Percentiles rank a stretch among this genome's conserved stretches.
These are phyloP conservation scores for Xylariaceae sp. DNA, from an alignment of 2,329 filamentous ascomycete species.

Conservation along the genomic window DNA sequence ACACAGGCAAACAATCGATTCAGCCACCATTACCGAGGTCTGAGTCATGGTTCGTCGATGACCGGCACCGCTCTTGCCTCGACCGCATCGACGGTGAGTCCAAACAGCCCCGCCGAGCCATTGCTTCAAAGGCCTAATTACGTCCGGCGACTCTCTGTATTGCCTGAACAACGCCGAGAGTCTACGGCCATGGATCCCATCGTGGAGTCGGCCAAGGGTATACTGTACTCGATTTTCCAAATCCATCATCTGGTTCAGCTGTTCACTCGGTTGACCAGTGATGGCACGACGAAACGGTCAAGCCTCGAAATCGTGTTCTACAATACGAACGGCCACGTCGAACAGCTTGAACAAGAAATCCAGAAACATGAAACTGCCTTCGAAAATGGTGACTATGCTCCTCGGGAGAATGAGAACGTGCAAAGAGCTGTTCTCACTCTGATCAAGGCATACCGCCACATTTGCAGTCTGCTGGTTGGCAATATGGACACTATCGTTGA, in stretches of 20 bases:
- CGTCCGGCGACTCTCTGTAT: slow-evolving; percentile 60
- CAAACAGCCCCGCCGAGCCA: slow-evolving; percentile 59
- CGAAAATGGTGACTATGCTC: slow-evolving; percentile 47
- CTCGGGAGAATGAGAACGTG: slow-evolving; percentile 61
- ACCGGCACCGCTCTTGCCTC: slow-evolving; percentile 42
- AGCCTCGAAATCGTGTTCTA: slow-evolving; percentile 67
- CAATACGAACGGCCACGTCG: slow-evolving; percentile 64
- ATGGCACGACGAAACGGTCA: slow-evolving; percentile 59
- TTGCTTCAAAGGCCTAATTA: slow-evolving; percentile 59
- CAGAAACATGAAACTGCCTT: slow-evolving; percentile 56
- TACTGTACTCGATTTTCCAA: slow-evolving; percentile 65
- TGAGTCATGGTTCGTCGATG: slow-evolving; percentile 69
- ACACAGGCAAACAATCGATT: slow-evolving; percentile 61
- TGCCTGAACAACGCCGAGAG: slow-evolving; percentile 62
- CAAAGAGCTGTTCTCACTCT: slow-evolving; percentile 62
- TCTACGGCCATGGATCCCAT: slow-evolving; percentile 60
- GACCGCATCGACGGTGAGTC: slow-evolving; percentile 46
- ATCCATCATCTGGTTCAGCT: slow-evolving; percentile 67
- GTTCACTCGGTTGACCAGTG: slow-evolving; percentile 59
- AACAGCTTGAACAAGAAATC: slow-evolving; percentile 64
- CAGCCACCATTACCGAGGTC: slow-evolving; percentile 60
- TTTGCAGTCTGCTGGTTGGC: slow-evolving; percentile 58
- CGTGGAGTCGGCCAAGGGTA: slow-evolving; percentile 63
- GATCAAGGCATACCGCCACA: slow-evolving; percentile 63
- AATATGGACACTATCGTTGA: slow-evolving; percentile 65